These are phyloP conservation scores for Stentor coeruleus DNA, from an alignment of 73 alveolate species.

Conservation along the genomic window DNA sequence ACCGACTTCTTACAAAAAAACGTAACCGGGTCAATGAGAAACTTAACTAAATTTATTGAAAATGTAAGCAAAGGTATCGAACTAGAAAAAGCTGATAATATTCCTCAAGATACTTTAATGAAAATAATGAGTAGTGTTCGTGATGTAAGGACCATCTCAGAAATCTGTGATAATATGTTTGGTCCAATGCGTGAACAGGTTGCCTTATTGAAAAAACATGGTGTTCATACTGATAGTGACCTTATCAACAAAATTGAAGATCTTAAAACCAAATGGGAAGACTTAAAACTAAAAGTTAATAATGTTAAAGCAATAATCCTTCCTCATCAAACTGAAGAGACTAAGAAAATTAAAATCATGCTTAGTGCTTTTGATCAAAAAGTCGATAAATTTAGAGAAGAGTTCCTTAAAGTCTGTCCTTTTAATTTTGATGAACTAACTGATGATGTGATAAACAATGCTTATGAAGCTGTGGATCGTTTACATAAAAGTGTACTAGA, in stretches of 20 bases:
- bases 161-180: constrained; percentile 66
- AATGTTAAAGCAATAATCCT: constrained; percentile 97
- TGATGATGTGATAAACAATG: constrained; percentile 70
- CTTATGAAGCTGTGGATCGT: constrained; percentile 79
- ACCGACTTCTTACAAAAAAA: constrained; percentile 86
- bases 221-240: constrained; percentile 69
- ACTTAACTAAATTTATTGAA: constrained; percentile 79
- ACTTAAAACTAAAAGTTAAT: constrained; percentile 90
- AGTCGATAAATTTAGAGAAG: constrained; percentile 90
- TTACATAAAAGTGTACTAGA: constrained; percentile 69
- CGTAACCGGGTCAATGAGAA: constrained; percentile 76
- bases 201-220: constrained; percentile 71
- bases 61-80: constrained; percentile 89
- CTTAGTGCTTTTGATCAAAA: constrained; percentile 75
- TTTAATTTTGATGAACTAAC: constrained; percentile 76
- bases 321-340: constrained; percentile 95
- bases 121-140: constrained; percentile 88
- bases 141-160: constrained; percentile 86
- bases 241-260: constrained; percentile 52
- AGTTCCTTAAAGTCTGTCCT: constrained; percentile 85
- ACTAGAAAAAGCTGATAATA: constrained; percentile 61
- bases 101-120: constrained; percentile 26
- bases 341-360: constrained; percentile 85
- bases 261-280: constrained; percentile 86
- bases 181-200: constrained; percentile 82